A percentile compares a stretch with the other conserved stretches of the same genome.
phyloP scores from a whole-genome alignment of 805 yeast genomes.

The Pichia eremophila region DNA sequence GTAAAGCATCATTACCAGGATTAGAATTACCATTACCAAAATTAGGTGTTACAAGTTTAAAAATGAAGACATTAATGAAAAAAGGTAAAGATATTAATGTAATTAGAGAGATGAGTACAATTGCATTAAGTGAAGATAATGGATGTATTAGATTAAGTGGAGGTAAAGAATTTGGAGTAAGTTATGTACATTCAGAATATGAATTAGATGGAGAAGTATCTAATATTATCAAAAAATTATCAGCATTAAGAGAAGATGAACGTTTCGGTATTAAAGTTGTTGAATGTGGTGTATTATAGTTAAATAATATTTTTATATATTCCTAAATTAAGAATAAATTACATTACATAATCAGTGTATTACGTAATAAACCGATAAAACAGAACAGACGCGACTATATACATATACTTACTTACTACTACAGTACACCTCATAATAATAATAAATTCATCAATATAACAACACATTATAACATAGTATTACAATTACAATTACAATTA shows the following conservation, averaged over 20 bases:
- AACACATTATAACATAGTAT: too few species aligned
- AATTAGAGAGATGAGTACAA: constrained; percentile 74
- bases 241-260: constrained; percentile 52
- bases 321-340: too few species aligned
- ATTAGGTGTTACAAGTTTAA: constrained; percentile 60
- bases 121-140: constrained; percentile 40
- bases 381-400: too few species aligned
- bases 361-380: too few species aligned
- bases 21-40: constrained; percentile 69
- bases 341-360: too few species aligned
- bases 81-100: constrained; percentile 45
- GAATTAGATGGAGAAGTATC: constrained; percentile 43
- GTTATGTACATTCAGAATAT: constrained; percentile 80
- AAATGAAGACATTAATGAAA: constrained; percentile 53
- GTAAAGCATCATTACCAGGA: constrained; percentile 58
- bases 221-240: constrained; percentile 44
- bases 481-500: too few species aligned
- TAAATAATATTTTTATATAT: too few species aligned
- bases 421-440: too few species aligned
- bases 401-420: too few species aligned
- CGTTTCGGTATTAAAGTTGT: constrained; percentile 61
- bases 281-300: constrained; percentile 50
- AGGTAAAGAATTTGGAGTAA: constrained; percentile 60
- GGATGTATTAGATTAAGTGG: constrained; percentile 78
- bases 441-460: too few species aligned